Evolutionary conservation across 2,329 filamentous ascomycete species (phyloP).

Genomic region (Fusarium scirpi): DNA sequence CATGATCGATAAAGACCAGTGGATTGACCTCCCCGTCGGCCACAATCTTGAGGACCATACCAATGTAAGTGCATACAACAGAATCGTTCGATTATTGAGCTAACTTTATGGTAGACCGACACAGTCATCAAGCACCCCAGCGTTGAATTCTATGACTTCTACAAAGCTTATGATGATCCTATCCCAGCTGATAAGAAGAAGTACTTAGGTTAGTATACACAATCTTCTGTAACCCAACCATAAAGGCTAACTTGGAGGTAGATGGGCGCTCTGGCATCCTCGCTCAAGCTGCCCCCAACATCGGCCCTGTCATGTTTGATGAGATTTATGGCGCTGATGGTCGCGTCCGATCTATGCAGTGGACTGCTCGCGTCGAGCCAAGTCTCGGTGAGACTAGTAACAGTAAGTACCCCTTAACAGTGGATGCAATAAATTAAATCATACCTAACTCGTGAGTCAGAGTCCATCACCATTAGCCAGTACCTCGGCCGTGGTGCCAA

Average conservation of each 20-base stretch:
- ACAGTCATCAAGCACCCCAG: conserved; percentile 8
- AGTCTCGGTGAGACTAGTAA: conserved; percentile 11
- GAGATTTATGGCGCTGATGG: conserved; percentile 16
- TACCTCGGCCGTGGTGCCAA: conserved; percentile 21
- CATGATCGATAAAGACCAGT: conserved; percentile 12
- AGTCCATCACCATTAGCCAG: conserved; percentile 21
- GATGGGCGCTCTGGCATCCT: conserved; percentile 7
- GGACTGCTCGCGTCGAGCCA: conserved; percentile 17
- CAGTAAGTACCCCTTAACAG: background rate
- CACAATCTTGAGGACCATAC: conserved; percentile 21
- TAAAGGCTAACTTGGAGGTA: background rate
- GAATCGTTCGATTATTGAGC: fast-evolving
- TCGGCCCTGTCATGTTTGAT: conserved; percentile 14
- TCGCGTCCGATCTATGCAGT: conserved; percentile 11
- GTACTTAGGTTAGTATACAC: background rate
- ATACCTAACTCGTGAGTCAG: background rate
- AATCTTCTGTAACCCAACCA: fast-evolving
- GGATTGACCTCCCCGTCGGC: conserved; percentile 19
- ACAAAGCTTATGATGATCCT: conserved; percentile 6
- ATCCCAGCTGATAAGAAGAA: background rate
- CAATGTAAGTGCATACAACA: background rate
- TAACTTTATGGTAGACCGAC: conserved; percentile 4
- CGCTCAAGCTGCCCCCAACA: conserved; percentile 19
- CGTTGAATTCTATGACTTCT: conserved; percentile 21
- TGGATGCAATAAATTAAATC: fast-evolving